Percentiles rank a stretch among this genome's conserved stretches.
Evolutionary conservation across 169 alveolate genomes (phyloP).

Genomic region (Plasmodium coatneyi): DNA sequence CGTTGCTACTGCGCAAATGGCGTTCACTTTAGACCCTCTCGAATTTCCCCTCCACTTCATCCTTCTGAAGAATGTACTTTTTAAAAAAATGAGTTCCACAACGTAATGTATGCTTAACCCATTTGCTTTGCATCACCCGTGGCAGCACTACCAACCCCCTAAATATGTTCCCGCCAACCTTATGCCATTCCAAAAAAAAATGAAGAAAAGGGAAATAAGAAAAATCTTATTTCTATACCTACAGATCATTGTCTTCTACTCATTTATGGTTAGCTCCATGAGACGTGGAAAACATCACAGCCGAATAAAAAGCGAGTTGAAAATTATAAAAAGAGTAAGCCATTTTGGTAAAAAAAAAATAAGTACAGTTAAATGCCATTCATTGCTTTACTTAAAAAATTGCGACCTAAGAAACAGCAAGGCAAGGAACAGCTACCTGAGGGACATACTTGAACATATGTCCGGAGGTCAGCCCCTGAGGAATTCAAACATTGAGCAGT

Average conservation of each 20-base stretch:
- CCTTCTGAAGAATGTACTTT: neutral
- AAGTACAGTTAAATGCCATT: neutral
- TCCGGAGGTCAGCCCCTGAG: constrained; percentile 35
- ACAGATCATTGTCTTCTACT: constrained; percentile 34
- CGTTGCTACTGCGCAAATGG: neutral
- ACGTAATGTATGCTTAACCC: neutral
- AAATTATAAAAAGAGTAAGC: neutral
- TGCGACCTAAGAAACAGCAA: constrained; percentile 8
- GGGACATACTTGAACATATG: constrained; percentile 20
- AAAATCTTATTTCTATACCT: constrained; percentile 6
- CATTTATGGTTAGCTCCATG: constrained; percentile 32
- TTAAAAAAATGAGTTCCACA: neutral
- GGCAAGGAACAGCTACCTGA: neutral
- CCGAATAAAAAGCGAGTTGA: neutral
- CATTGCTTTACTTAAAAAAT: constrained; percentile 40
- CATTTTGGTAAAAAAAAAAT: constrained; percentile 8
- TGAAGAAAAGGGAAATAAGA: constrained; percentile 43
- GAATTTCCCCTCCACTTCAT: neutral
- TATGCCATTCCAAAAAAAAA: constrained; percentile 28
- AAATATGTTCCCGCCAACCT: neutral
- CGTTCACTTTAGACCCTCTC: neutral
- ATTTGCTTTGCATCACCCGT: neutral
- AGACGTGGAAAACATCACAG: constrained; percentile 10
- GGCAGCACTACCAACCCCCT: neutral
- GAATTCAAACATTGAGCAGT: constrained; percentile 57